Conservation (phyloP, 1,284 basidiomycete genomes). For the Heterobasidion parviporum region DNA sequence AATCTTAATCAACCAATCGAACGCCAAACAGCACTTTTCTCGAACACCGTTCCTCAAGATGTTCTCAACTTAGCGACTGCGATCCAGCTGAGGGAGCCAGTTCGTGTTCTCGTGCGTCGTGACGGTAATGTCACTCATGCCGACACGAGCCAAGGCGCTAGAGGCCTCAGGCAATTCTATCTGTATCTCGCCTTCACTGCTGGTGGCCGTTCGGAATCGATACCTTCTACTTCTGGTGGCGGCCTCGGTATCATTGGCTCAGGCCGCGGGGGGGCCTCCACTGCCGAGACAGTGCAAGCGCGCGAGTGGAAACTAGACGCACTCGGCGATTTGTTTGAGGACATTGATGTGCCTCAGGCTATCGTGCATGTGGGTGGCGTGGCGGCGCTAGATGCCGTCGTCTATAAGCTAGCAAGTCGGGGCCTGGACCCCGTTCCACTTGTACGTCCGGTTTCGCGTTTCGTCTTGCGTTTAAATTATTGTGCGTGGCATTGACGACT, state of each 20-base stretch:
- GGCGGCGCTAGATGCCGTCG: constrained; percentile 76
- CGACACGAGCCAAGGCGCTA: constrained; percentile 64
- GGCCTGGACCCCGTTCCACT: constrained; percentile 81
- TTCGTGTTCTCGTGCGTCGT: constrained; percentile 92
- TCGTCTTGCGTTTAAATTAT: constrained; percentile 1
- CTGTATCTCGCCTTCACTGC: constrained; percentile 89
- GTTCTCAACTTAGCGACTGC: constrained; percentile 84
- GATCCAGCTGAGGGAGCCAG: constrained; percentile 89
- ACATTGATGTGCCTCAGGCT: constrained; percentile 77
- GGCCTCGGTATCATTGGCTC: constrained; percentile 89
- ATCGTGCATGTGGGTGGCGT: constrained; percentile 88
- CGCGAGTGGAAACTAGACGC: constrained; percentile 98
- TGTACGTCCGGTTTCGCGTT: constrained; percentile 33
- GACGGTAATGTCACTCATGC: constrained; percentile 80
- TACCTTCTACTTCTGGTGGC: constrained; percentile 38
- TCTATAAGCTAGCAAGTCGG: constrained; percentile 81
- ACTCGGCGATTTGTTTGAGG: constrained; percentile 87
- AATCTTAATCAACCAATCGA: constrained; percentile 44
- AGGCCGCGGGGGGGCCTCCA: constrained; percentile 61
- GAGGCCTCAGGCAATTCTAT: constrained; percentile 88
- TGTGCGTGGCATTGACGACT: background rate
- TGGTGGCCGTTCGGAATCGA: constrained; percentile 62
- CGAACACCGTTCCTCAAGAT: constrained; percentile 90
- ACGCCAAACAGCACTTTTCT: constrained; percentile 94
- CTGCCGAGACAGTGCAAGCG: constrained; percentile 80